Evolutionary conservation across 148 eudicot species (phyloP).

Genomic region (Rhododendron griersonianum): DNA sequence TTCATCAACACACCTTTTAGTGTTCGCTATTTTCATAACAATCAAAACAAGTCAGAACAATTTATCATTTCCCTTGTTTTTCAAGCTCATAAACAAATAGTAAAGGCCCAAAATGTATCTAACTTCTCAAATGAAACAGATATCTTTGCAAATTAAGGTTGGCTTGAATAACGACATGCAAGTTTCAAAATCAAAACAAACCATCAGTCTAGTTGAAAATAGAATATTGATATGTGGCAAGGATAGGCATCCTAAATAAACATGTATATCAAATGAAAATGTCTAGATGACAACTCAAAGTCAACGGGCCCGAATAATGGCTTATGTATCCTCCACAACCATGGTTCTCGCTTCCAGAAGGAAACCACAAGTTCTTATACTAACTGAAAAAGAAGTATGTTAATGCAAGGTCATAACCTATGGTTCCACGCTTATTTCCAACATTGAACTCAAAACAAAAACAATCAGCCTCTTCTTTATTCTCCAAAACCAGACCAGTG

Average conservation of each 20-base stretch:
- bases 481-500: neutral
- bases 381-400: neutral
- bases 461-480: neutral
- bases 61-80: neutral
- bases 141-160: neutral
- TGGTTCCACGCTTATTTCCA: neutral
- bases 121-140: neutral
- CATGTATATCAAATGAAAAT: neutral
- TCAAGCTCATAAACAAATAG: neutral
- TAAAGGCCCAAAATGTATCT: neutral
- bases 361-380: neutral
- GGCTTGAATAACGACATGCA: neutral
- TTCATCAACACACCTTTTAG: neutral
- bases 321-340: neutral
- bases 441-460: neutral
- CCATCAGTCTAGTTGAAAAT: neutral
- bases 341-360: neutral
- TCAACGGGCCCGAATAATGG: neutral
- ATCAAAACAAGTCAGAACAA: neutral
- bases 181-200: neutral
- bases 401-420: neutral
- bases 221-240: neutral
- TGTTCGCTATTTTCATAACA: neutral
- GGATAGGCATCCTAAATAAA: neutral
- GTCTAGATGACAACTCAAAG: constrained; percentile 3